A percentile compares a stretch with the other conserved stretches of the same genome.
Evolutionary conservation across 2,329 filamentous ascomycete species (phyloP).

Genomic region (Escovopsis weberi): DNA sequence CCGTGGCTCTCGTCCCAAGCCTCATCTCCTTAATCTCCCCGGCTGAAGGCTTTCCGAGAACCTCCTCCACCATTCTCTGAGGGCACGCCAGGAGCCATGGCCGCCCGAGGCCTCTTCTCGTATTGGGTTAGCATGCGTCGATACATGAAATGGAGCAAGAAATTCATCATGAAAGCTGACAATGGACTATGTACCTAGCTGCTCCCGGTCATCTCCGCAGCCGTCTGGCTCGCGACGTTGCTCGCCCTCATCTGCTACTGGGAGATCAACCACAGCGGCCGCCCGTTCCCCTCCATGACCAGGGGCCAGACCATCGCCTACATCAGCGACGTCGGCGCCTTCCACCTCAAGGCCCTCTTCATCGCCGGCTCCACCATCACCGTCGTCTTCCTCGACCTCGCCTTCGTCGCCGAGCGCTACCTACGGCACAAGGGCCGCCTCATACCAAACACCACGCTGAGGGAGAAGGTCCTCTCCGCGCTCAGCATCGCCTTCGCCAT

Average conservation of each 20-base stretch:
- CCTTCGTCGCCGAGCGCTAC: conserved; percentile 71
- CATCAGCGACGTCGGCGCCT: conserved; percentile 53
- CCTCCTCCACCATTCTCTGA: background rate
- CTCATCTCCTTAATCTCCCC: too few relatives aligned
- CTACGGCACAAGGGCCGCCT: conserved; percentile 70
- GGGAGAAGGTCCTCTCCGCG: conserved; percentile 47
- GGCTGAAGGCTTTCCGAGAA: too few relatives aligned
- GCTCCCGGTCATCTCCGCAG: conserved; percentile 53
- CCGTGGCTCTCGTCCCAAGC: background rate
- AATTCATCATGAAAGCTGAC: background rate
- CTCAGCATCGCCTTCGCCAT: conserved; percentile 55
- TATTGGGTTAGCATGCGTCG: conserved; percentile 22
- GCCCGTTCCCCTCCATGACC: conserved; percentile 47
- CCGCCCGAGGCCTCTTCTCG: conserved; percentile 17
- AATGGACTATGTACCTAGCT: conserved; percentile 24
- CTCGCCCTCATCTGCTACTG: conserved; percentile 59
- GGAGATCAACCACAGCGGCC: conserved; percentile 39
- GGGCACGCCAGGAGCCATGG: conserved; percentile 14
- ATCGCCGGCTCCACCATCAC: conserved; percentile 57
- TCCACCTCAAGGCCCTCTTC: conserved; percentile 59
- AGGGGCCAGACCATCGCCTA: conserved; percentile 48
- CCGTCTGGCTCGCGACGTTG: conserved; percentile 52
- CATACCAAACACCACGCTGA: conserved; percentile 50
- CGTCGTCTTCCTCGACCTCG: conserved; percentile 65
- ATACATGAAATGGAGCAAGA: too few relatives aligned